A percentile compares a stretch with the other conserved stretches of the same genome.
These are phyloP conservation scores for Chrysoporthe deuterocubensis DNA, from an alignment of 2,329 filamentous ascomycete species.

Conservation along the genomic window DNA sequence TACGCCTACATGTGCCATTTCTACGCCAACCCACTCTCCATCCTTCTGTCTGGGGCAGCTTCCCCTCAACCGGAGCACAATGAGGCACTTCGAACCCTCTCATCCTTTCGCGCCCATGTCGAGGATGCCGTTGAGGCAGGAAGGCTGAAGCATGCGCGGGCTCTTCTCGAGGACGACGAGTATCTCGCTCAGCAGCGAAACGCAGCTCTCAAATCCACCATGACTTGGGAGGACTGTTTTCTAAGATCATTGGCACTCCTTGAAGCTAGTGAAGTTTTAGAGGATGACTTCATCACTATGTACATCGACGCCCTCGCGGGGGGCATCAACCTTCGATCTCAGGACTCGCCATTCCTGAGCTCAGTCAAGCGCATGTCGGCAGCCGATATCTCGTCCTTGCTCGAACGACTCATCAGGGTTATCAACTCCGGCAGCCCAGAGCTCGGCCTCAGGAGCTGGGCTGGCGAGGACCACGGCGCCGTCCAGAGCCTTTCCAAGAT, in stretches of 20 bases:
- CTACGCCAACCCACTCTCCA: conserved; percentile 75
- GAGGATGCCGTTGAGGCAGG: conserved; percentile 52
- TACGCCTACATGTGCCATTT: conserved; percentile 89
- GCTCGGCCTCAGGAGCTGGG: conserved; percentile 42
- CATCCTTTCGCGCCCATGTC: conserved; percentile 67
- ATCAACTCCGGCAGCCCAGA: conserved; percentile 42
- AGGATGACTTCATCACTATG: conserved; percentile 53
- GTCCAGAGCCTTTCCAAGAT: conserved; percentile 38
- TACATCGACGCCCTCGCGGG: conserved; percentile 66
- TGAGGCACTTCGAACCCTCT: conserved; percentile 68
- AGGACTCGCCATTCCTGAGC: conserved; percentile 58
- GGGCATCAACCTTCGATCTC: conserved; percentile 54
- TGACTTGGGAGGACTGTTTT: conserved; percentile 44
- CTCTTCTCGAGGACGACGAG: conserved; percentile 64
- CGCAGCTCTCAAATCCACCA: conserved; percentile 23
- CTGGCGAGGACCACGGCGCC: conserved; percentile 33
- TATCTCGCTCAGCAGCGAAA: conserved; percentile 43
- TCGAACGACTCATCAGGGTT: conserved; percentile 47
- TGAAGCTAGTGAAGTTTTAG: conserved; percentile 41
- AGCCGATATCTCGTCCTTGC: conserved; percentile 47
- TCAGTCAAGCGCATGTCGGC: conserved; percentile 65
- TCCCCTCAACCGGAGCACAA: conserved; percentile 63
- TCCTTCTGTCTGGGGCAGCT: conserved; percentile 54
- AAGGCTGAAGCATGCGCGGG: conserved; percentile 48
- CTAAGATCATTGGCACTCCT: conserved; percentile 55